Conservation (phyloP, 2,329 filamentous ascomycete genomes). For the Sordariomycetes sp. region DNA sequence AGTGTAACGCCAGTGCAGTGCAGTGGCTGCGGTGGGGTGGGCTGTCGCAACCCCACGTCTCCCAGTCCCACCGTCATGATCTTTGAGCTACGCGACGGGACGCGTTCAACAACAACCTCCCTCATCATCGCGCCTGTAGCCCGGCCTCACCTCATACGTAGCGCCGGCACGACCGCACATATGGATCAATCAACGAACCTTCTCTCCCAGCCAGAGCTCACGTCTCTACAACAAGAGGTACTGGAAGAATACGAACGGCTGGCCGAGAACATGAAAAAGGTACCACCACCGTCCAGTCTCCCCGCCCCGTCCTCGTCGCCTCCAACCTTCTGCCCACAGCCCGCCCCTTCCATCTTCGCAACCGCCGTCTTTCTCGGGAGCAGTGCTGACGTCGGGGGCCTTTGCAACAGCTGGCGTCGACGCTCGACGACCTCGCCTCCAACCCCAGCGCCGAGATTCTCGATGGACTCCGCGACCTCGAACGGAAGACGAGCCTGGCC, state of each 20-base stretch:
- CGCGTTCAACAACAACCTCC: too few relatives aligned
- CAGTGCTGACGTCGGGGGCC: not conserved
- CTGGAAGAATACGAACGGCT: slow-evolving; percentile 87
- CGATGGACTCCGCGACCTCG: slow-evolving; percentile 77
- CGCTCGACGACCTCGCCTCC: slow-evolving; percentile 55
- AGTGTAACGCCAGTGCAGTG: too few relatives aligned
- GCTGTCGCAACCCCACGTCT: too few relatives aligned
- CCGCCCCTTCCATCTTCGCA: too few relatives aligned
- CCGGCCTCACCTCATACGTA: too few relatives aligned
- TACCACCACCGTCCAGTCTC: slow-evolving; percentile 28
- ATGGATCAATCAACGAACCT: slow-evolving; percentile 16
- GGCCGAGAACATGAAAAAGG: slow-evolving; percentile 85
- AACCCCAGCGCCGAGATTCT: slow-evolving; percentile 73
- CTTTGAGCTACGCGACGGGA: too few relatives aligned
- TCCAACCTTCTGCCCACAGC: not conserved
- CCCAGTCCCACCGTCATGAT: too few relatives aligned
- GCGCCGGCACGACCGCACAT: too few relatives aligned
- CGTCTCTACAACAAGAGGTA: slow-evolving; percentile 84
- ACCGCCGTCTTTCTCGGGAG: not conserved
- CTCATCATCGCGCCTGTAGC: too few relatives aligned
- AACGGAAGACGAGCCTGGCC: slow-evolving; percentile 89
- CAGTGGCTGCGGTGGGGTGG: too few relatives aligned
- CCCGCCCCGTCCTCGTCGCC: not conserved
- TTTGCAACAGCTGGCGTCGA: slow-evolving; percentile 48
- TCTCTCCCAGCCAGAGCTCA: slow-evolving; percentile 47